phyloP scores from a whole-genome alignment of 441 rosid species.

The Arabidopsis lyrata region DNA sequence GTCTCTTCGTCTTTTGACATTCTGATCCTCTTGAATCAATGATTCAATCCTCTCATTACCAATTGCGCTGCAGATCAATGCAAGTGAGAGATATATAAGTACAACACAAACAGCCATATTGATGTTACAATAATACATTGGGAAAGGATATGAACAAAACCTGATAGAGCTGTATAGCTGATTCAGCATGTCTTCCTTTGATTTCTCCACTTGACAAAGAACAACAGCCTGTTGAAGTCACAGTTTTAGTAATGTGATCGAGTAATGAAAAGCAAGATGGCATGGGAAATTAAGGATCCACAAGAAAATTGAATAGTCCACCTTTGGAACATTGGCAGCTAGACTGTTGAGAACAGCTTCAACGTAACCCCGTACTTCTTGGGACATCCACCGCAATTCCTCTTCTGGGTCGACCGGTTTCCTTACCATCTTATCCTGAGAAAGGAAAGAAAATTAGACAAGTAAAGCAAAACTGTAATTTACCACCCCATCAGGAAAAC shows the following conservation, averaged over 20 bases:
- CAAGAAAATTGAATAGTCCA: neutral
- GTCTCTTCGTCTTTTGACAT: constrained; percentile 65
- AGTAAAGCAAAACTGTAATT: too few relatives aligned
- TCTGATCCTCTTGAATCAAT: constrained; percentile 70
- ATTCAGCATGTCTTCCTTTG: constrained; percentile 80
- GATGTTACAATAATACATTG: neutral
- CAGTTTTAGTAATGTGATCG: neutral
- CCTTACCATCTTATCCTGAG: constrained; percentile 69
- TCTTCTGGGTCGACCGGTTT: constrained; percentile 79
- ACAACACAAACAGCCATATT: neutral
- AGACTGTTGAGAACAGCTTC: too few relatives aligned
- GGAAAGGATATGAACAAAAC: constrained; percentile 38
- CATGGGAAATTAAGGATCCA: neutral
- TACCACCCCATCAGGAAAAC: too few relatives aligned
- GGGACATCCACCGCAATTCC: constrained; percentile 60
- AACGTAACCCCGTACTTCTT: too few relatives aligned
- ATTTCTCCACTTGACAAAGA: constrained; percentile 84
- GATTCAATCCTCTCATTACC: constrained; percentile 65
- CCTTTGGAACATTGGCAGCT: too few relatives aligned
- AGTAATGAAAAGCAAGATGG: neutral
- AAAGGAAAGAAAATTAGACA: too few relatives aligned
- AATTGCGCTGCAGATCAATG: constrained; percentile 51
- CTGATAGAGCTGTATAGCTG: constrained; percentile 75
- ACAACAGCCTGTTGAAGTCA: constrained; percentile 67
- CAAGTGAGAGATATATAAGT: constrained; percentile 8